phyloP scores from a whole-genome alignment of 495 filamentous ascomycete species.

The Bryoglossum gracile region DNA sequence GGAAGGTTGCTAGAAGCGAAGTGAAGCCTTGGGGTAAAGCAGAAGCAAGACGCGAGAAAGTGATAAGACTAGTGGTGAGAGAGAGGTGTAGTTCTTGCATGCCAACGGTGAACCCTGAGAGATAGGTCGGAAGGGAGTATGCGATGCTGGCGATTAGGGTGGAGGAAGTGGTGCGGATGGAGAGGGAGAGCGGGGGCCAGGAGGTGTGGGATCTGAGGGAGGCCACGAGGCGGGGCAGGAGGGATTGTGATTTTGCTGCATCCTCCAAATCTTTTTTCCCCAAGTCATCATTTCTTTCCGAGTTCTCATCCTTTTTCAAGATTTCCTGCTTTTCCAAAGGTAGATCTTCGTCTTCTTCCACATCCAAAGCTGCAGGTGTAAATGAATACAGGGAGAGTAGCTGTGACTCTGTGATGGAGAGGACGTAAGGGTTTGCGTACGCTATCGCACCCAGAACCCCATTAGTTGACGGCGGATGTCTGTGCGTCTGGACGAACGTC shows the following conservation, averaged over 20 bases:
- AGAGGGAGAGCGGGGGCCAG: constrained; percentile 70
- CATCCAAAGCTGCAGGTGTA: background rate
- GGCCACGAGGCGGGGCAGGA: constrained; percentile 51
- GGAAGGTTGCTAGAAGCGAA: constrained; percentile 17
- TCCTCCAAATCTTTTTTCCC: background rate
- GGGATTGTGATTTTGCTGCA: background rate
- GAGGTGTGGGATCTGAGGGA: constrained; percentile 78
- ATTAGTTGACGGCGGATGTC: constrained; percentile 42
- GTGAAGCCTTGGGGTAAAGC: constrained; percentile 34
- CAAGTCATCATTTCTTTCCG: background rate
- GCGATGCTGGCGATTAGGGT: constrained; percentile 74
- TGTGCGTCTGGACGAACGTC: constrained; percentile 39
- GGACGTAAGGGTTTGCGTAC: constrained; percentile 63
- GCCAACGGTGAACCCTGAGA: constrained; percentile 77
- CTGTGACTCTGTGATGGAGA: constrained; percentile 68
- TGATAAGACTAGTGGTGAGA: constrained; percentile 40
- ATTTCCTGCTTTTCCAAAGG: background rate
- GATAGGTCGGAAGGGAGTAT: constrained; percentile 63
- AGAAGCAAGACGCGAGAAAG: constrained; percentile 48
- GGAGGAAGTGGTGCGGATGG: constrained; percentile 54
- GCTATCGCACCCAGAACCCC: constrained; percentile 71
- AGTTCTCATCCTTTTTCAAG: background rate
- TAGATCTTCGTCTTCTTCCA: constrained; percentile 14
- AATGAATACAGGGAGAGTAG: constrained; percentile 63
- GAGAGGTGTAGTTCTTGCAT: constrained; percentile 70